Evolutionary conservation across 805 yeast genomes (phyloP).

Genomic region (Metschnikowia cubensis): DNA sequence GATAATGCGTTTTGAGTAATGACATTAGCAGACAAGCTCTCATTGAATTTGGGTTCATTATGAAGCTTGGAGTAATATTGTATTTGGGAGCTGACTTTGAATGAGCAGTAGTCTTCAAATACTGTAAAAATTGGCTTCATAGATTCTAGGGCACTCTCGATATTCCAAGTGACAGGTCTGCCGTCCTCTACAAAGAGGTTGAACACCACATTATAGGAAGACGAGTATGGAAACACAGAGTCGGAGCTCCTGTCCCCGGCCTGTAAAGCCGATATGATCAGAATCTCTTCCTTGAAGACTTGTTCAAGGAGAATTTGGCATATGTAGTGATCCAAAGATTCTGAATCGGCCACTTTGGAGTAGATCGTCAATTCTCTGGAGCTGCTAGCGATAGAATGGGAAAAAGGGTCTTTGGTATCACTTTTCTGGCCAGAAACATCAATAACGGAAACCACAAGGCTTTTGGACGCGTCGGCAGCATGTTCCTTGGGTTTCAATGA

Average conservation of each 20-base stretch:
- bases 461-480: conserved; percentile 11
- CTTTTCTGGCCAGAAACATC: conserved; percentile 18
- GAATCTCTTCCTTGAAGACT: conserved; percentile 39
- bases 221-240: conserved; percentile 52
- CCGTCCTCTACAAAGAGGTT: conserved; percentile 72
- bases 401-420: conserved; percentile 3
- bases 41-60: conserved; percentile 21
- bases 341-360: conserved; percentile 21
- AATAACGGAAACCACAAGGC: conserved; percentile 35
- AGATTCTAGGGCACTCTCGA: conserved; percentile 47
- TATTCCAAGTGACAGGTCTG: conserved; percentile 68
- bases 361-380: conserved; percentile 29
- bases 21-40: conserved; percentile 23
- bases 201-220: conserved; percentile 70
- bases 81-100: conserved; percentile 75
- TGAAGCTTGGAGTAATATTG: conserved; percentile 57
- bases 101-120: conserved; percentile 56
- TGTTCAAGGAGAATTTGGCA: conserved; percentile 34
- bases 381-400: conserved; percentile 34
- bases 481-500: conserved; percentile 18
- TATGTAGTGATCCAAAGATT: conserved; percentile 34
- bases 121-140: conserved; percentile 54
- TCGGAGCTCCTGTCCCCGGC: conserved; percentile 12
- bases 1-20: conserved; percentile 56
- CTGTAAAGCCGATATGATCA: conserved; percentile 21